These are phyloP conservation scores for Pharus latifolius DNA, from an alignment of 176 grass and related monocot species.

Conservation along the genomic window DNA sequence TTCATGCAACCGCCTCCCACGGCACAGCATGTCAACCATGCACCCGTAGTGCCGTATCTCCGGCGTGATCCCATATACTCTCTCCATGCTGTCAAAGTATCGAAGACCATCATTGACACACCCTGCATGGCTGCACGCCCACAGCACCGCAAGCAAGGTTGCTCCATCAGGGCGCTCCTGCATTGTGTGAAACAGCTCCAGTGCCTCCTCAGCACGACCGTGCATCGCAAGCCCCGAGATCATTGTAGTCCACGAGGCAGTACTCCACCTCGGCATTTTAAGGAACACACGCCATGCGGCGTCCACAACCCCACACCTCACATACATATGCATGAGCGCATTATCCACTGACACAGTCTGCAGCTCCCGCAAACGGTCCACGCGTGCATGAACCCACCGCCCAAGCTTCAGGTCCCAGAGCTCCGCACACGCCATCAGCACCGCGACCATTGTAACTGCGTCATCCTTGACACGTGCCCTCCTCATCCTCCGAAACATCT, in stretches of 20 bases:
- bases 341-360: constrained; percentile 35
- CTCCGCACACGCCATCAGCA: constrained; percentile 42
- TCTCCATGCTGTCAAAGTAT: constrained; percentile 57
- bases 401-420: constrained; percentile 44
- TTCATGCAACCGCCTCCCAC: constrained; percentile 21
- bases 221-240: constrained; percentile 52
- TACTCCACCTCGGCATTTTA: constrained; percentile 39
- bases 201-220: constrained; percentile 33
- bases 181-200: constrained; percentile 47
- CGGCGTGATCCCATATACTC: constrained; percentile 41
- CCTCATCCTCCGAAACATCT: constrained; percentile 42
- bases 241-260: constrained; percentile 66
- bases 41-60: constrained; percentile 60
- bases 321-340: constrained; percentile 60
- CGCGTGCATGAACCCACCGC: constrained; percentile 37
- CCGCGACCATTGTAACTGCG: constrained; percentile 33
- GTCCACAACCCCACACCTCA: constrained; percentile 42
- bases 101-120: constrained; percentile 26
- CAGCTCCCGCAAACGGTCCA: neutral
- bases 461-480: constrained; percentile 34
- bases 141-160: constrained; percentile 47
- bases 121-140: constrained; percentile 34
- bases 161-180: constrained; percentile 25
- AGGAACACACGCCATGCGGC: constrained; percentile 38
- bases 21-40: constrained; percentile 64